A percentile compares a stretch with the other conserved stretches of the same genome.
These are phyloP conservation scores for Boletus coffeatus DNA, from an alignment of 1,284 basidiomycete genomes.

Conservation along the genomic window DNA sequence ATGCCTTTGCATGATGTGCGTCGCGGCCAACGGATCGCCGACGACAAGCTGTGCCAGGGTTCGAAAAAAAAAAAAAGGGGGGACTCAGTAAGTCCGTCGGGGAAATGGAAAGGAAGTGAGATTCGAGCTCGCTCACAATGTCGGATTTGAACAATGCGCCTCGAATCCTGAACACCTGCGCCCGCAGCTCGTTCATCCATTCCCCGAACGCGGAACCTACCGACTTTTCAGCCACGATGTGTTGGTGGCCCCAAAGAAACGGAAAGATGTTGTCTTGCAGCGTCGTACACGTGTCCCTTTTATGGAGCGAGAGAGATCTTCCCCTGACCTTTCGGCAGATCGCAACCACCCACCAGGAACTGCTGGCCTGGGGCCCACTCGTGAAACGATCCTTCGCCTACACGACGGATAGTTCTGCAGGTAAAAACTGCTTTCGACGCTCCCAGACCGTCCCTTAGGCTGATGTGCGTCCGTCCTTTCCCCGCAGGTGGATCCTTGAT, in stretches of 20 bases:
- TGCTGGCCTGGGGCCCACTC: slow-evolving; percentile 6
- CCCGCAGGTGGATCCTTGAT: slow-evolving; percentile 7
- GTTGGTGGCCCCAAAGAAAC: slow-evolving; percentile 10
- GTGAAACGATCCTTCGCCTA: slow-evolving; percentile 7
- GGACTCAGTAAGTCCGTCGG: neutral
- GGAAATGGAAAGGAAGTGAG: neutral
- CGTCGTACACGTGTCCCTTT: slow-evolving; percentile 4
- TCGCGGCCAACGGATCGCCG: slow-evolving; percentile 8
- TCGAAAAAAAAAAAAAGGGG: neutral
- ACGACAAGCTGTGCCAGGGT: slow-evolving; percentile 5
- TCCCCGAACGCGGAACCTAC: slow-evolving; percentile 2
- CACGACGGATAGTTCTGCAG: slow-evolving; percentile 3
- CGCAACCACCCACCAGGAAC: slow-evolving; percentile 5
- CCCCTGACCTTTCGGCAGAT: slow-evolving; percentile 3
- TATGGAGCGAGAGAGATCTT: neutral
- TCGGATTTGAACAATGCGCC: slow-evolving; percentile 7
- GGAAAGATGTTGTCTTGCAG: slow-evolving; percentile 13
- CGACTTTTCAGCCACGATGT: slow-evolving; percentile 3
- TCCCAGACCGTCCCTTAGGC: neutral
- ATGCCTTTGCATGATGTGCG: slow-evolving; percentile 9
- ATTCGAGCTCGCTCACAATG: slow-evolving; percentile 3
- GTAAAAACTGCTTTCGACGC: neutral
- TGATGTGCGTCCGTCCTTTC: neutral
- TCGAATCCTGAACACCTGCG: slow-evolving; percentile 6
- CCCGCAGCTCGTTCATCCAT: slow-evolving; percentile 8